Evolutionary conservation across 1,139 yeast species (phyloP).

Genomic region (Debaryomyces sp.): DNA sequence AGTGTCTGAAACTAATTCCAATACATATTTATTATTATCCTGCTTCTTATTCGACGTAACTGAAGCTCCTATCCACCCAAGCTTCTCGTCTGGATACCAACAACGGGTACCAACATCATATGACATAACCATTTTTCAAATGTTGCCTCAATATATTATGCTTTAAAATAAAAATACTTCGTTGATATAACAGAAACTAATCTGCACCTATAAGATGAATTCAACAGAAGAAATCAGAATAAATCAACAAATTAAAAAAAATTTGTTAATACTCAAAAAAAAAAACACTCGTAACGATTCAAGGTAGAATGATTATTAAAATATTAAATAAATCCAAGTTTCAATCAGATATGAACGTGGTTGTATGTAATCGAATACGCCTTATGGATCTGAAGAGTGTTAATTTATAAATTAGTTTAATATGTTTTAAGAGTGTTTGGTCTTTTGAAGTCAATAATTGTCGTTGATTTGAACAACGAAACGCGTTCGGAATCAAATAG

Average conservation of each 20-base stretch:
- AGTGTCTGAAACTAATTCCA: conserved; percentile 65
- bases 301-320: not conserved
- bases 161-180: not conserved
- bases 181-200: not conserved
- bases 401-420: not conserved
- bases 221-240: not conserved
- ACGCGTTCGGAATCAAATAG: conserved; percentile 8
- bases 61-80: conserved; percentile 92
- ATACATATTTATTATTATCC: conserved; percentile 54
- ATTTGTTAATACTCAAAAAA: conserved; percentile 2
- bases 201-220: conserved; percentile 1
- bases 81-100: conserved; percentile 89
- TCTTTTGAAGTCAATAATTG: not conserved
- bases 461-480: conserved; percentile 13
- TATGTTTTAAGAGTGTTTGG: conserved; percentile 7
- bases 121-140: conserved; percentile 25
- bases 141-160: not conserved
- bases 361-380: not conserved
- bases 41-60: conserved; percentile 57
- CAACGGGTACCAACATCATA: conserved; percentile 58
- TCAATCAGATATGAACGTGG: not conserved
- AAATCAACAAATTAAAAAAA: conserved; percentile 3
- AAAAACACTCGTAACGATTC: conserved; percentile 3
- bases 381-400: conserved; percentile 1
- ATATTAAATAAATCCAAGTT: conserved; percentile 1